Evolutionary conservation across 2,329 filamentous ascomycete genomes (phyloP).

Genomic region (Lasiodiplodia sp.): DNA sequence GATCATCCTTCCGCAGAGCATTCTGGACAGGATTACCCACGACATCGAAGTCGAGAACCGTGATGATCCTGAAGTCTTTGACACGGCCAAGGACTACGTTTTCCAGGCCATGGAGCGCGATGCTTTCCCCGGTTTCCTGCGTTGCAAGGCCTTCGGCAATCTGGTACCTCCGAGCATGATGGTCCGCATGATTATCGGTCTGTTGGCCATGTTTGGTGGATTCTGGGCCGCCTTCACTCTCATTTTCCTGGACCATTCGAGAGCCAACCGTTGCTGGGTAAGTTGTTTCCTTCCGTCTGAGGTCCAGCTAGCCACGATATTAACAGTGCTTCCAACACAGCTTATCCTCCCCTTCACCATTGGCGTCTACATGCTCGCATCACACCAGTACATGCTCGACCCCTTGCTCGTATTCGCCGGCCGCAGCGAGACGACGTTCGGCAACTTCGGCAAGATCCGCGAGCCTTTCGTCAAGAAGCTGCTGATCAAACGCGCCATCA

Average conservation of each 20-base stretch:
- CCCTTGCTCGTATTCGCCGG: conserved; percentile 88
- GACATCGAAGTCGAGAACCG: conserved; percentile 90
- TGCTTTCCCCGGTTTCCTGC: conserved; percentile 95
- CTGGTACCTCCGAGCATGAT: conserved; percentile 91
- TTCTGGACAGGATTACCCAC: conserved; percentile 83
- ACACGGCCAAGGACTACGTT: conserved; percentile 97
- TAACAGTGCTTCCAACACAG: conserved; percentile 51
- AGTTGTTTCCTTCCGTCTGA: conserved; percentile 44
- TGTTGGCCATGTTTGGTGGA: conserved; percentile 85
- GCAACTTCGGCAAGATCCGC: conserved; percentile 85
- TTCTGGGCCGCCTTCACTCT: conserved; percentile 95
- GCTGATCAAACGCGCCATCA: conserved; percentile 80
- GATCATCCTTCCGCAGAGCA: conserved; percentile 88
- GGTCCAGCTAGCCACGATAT: background rate
- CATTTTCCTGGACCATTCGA: conserved; percentile 84
- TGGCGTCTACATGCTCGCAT: conserved; percentile 85
- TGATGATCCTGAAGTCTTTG: conserved; percentile 97
- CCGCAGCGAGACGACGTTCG: conserved; percentile 94
- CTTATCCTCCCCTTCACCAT: conserved; percentile 90
- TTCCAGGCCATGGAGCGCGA: conserved; percentile 99
- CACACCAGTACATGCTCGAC: conserved; percentile 95
- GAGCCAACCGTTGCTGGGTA: conserved; percentile 84
- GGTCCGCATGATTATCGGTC: conserved; percentile 81
- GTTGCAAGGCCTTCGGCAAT: conserved; percentile 94
- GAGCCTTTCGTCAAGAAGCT: conserved; percentile 92